These are phyloP conservation scores for Danielia reshetovae DNA, from an alignment of 805 yeast genomes.

Conservation along the genomic window DNA sequence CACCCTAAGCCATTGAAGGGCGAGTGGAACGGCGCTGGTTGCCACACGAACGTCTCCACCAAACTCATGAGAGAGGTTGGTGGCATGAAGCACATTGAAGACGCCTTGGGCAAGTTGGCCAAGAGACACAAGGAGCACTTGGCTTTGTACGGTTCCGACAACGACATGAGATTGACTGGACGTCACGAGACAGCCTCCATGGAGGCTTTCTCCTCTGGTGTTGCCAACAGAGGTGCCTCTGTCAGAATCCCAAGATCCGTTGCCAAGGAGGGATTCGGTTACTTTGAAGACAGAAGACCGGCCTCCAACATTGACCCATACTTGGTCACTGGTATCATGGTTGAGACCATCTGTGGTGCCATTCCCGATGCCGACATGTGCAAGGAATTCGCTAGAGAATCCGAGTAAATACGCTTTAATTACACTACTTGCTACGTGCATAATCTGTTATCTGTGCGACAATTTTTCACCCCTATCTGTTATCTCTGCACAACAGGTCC, in stretches of 20 bases:
- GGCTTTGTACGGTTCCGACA: conserved; percentile 91
- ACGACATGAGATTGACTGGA: conserved; percentile 94
- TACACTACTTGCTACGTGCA: too few species aligned
- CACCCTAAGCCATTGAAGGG: conserved; percentile 99
- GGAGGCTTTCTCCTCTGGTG: conserved; percentile 90
- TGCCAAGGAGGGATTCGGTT: conserved; percentile 96
- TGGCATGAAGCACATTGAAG: conserved; percentile 93
- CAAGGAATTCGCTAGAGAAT: conserved; percentile 81
- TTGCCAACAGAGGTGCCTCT: conserved; percentile 99
- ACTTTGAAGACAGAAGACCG: conserved; percentile 99
- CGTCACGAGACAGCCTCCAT: conserved; percentile 97
- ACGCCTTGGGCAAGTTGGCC: conserved; percentile 87
- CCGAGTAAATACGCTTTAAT: conserved; percentile 16
- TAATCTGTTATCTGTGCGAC: too few species aligned
- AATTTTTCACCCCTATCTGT: too few species aligned
- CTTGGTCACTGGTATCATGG: conserved; percentile 96
- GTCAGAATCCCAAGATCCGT: conserved; percentile 98
- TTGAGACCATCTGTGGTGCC: conserved; percentile 93
- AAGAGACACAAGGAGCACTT: conserved; percentile 97
- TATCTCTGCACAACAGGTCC: too few species aligned
- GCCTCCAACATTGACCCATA: conserved; percentile 99
- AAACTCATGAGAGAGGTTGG: conserved; percentile 87
- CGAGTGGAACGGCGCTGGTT: conserved; percentile 99
- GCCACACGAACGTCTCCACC: conserved; percentile 98
- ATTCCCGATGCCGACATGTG: conserved; percentile 94